Base-by-base conservation (phyloP, 1,284 basidiomycete genomes). In the Malassezia dermatis region DNA sequence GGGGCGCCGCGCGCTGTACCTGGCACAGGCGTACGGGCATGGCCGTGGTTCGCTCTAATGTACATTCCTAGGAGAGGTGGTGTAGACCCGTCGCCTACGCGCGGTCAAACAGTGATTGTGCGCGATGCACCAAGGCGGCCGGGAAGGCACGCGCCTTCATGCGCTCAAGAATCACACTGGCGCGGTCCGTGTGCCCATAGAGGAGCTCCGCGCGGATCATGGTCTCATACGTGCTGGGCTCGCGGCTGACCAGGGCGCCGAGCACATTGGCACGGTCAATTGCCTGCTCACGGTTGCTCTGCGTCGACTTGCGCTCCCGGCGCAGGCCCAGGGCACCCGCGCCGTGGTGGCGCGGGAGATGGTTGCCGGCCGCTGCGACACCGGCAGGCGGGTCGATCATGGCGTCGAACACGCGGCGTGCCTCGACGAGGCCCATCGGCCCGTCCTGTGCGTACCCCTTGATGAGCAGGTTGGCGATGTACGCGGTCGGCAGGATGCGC, bases 191-290 rank as follows among this genome's bases (percentile, higher is more conserved):
- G 62, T 89, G 81, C 8, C 89, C 88, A 47, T 80, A 81, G 15
- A 82, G 82, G 8, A 96, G 78, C 75, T 99, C 94, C 3, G 88
- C 88, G 19, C 88, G 82, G 61, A 99, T 85, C 89, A 98, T 98
- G 5, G 83, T 83, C 73, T 94, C 89, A 84, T 87, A 90, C 0
- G 88, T 75, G 67, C 83, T 77, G 58, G 91, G 89, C 80, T 96
- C 93, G 60, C 91, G 84, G 76, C 86, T 93, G 2, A 95, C 86
- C 17, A 82, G 81, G 19, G 79, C 81, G 65, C 79, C 76, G 0
- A 51, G 46, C 11, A 48, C 32, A 35, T 48, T 51, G 17, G 53
- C 23, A 13, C 49, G 52, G 24, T 53, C 51, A 11, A 44, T n/a
- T 13, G 46, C 44, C 15, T 49, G 51, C 32, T 27, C 37, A 3